phyloP scores from a whole-genome alignment of 768 basidiomycete genomes.

The Gymnopilus dilepis region DNA sequence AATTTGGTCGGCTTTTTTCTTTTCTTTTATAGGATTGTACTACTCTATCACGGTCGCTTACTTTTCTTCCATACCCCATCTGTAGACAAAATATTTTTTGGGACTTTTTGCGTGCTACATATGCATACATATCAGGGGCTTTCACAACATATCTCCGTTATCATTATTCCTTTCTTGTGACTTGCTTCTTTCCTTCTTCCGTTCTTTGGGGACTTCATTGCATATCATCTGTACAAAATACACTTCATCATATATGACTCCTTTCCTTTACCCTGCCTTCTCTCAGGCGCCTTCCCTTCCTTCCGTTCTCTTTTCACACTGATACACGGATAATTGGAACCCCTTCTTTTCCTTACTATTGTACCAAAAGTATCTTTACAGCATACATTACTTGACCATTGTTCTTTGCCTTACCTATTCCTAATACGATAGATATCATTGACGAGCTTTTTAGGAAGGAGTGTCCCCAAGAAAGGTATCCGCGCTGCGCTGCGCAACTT shows the following conservation, averaged over 20 bases:
- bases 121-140: not conserved
- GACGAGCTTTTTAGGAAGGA: not conserved
- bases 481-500: not conserved
- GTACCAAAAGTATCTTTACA: not conserved
- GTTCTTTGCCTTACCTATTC: not conserved
- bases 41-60: not conserved
- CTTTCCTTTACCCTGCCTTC: not conserved
- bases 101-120: too few relatives aligned
- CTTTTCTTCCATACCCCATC: not conserved
- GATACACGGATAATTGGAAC: not conserved
- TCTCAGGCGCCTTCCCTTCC: not conserved
- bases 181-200: not conserved
- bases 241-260: not conserved
- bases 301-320: not conserved
- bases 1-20: not conserved
- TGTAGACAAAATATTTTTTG: conserved; percentile 3
- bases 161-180: not conserved
- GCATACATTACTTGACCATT: not conserved
- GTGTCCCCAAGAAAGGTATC: not conserved
- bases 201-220: conserved; percentile 4
- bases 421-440: conserved; percentile 1
- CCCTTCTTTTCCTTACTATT: not conserved
- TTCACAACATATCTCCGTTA: not conserved
- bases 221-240: conserved; percentile 6
- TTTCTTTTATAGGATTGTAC: not conserved